Conservation (phyloP, 495 filamentous ascomycete species). For the Echria macrotheca region DNA sequence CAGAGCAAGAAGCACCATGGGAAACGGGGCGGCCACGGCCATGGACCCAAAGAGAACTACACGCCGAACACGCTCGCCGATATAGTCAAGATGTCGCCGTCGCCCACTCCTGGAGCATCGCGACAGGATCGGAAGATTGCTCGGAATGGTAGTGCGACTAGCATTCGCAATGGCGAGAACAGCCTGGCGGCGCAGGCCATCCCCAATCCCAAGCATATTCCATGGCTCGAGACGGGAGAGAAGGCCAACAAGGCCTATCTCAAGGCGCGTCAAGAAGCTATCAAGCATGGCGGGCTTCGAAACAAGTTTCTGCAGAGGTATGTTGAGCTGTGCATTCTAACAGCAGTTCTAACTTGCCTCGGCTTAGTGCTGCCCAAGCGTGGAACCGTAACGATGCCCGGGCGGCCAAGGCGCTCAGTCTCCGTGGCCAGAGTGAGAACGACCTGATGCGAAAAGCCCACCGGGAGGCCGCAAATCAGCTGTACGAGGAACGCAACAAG, state of each 20-base stretch:
- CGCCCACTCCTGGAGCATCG: constrained; percentile 51
- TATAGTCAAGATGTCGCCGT: constrained; percentile 88
- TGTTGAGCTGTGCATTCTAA: background rate
- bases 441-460: constrained; percentile 96
- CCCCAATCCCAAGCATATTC: constrained; percentile 81
- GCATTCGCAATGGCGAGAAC: constrained; percentile 62
- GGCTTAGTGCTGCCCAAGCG: constrained; percentile 85
- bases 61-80: constrained; percentile 82
- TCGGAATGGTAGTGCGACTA: constrained; percentile 50
- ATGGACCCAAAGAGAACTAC: constrained; percentile 64
- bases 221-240: constrained; percentile 95
- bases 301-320: constrained; percentile 98
- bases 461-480: constrained; percentile 81
- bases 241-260: constrained; percentile 88
- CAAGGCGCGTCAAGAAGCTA: constrained; percentile 87
- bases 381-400: constrained; percentile 98
- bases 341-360: constrained; percentile 18
- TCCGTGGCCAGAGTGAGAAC: constrained; percentile 94
- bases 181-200: constrained; percentile 77
- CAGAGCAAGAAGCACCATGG: constrained; percentile 84
- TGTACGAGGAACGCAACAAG: constrained; percentile 94
- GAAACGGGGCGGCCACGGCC: constrained; percentile 72
- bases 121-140: constrained; percentile 46
- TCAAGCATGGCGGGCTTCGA: constrained; percentile 89
- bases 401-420: constrained; percentile 87